A percentile compares a stretch with the other conserved stretches of the same genome.
Evolutionary conservation across 1,284 basidiomycete genomes (phyloP).

Genomic region (Ustilago loliicola): DNA sequence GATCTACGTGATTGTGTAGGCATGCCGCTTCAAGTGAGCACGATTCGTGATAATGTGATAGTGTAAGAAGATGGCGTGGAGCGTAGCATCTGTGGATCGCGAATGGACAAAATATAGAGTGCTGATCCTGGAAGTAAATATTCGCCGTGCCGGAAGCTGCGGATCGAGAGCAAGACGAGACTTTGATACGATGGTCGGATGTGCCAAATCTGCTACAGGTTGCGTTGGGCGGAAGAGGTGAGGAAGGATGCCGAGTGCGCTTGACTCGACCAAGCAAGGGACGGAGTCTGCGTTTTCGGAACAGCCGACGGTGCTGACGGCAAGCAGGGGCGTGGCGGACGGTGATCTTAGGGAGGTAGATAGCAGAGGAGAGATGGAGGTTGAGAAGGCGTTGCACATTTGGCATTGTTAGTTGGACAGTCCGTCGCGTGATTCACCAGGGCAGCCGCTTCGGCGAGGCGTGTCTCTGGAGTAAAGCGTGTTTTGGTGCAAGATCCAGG

Average conservation of each 20-base stretch:
- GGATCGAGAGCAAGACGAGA: neutral
- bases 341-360: constrained; percentile 13
- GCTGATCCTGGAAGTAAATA: neutral
- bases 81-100: constrained; percentile 31
- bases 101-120: neutral
- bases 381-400: constrained; percentile 26
- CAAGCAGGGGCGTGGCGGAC: neutral
- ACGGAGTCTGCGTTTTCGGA: constrained; percentile 5
- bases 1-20: constrained; percentile 37
- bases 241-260: neutral
- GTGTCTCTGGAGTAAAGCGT: constrained; percentile 37
- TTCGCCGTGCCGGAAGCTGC: neutral
- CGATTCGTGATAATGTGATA: constrained; percentile 14
- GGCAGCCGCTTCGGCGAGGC: constrained; percentile 11
- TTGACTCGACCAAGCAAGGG: neutral
- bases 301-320: constrained; percentile 10
- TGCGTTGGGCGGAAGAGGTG: neutral
- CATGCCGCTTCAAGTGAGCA: constrained; percentile 30
- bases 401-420: neutral
- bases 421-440: constrained; percentile 41
- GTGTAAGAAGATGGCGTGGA: constrained; percentile 5
- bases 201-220: constrained; percentile 7
- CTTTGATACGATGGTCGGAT: neutral
- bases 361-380: constrained; percentile 22
- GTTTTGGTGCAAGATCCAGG: constrained; percentile 25